Percentiles rank a stretch among this genome's conserved stretches.
Conservation (phyloP, 2,329 filamentous ascomycete species). For the Neonectria faginata region DNA sequence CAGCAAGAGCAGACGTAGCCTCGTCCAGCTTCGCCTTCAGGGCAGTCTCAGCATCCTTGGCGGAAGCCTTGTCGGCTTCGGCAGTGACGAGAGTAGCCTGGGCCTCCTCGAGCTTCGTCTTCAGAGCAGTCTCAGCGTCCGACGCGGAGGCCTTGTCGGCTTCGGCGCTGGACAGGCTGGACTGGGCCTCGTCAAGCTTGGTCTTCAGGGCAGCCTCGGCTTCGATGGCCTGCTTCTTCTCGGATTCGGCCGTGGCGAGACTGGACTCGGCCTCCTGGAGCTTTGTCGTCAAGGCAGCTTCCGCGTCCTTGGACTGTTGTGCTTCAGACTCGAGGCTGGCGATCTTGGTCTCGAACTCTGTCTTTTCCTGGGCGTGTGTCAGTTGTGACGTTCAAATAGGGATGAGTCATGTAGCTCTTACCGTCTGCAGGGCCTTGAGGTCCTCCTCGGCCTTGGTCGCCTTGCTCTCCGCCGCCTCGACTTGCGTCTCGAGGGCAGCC, state of each 20-base stretch:
- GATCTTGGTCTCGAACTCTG: constrained; percentile 34
- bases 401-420: constrained; percentile 35
- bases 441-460: constrained; percentile 53
- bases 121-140: constrained; percentile 21
- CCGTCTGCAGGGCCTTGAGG: constrained; percentile 49
- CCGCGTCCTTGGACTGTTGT: constrained; percentile 36
- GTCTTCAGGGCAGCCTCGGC: constrained; percentile 28
- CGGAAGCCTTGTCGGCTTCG: constrained; percentile 30
- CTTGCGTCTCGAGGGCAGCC: constrained; percentile 47
- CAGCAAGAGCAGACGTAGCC: constrained; percentile 17
- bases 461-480: constrained; percentile 52
- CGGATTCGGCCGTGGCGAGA: constrained; percentile 23
- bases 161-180: constrained; percentile 28
- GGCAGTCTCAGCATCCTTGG: constrained; percentile 36
- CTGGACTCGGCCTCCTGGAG: constrained; percentile 27
- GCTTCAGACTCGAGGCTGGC: constrained; percentile 34
- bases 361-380: constrained; percentile 40
- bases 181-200: constrained; percentile 30
- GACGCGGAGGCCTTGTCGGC: neutral
- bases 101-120: constrained; percentile 38
- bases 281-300: constrained; percentile 37
- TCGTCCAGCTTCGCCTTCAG: constrained; percentile 36
- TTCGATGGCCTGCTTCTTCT: constrained; percentile 27
- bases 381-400: constrained; percentile 3
- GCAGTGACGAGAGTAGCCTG: constrained; percentile 29